These are phyloP conservation scores for Aspergillus bombycis DNA, from an alignment of 2,329 filamentous ascomycete genomes.

Conservation along the genomic window DNA sequence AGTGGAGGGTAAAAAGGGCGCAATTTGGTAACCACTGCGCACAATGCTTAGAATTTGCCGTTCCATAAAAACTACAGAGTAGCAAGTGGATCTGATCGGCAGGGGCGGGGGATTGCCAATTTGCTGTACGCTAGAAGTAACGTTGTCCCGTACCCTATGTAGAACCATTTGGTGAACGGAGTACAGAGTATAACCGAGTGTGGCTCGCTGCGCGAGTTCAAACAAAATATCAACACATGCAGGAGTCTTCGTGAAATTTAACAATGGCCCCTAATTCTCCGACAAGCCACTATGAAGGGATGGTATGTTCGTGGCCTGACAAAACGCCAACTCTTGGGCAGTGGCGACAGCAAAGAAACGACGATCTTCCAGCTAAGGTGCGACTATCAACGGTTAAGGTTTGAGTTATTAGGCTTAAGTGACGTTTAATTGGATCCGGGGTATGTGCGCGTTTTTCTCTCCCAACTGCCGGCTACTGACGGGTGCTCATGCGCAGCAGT, in stretches of 20 bases:
- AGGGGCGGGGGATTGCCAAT: slow-evolving; percentile 11
- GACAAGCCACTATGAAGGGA: neutral
- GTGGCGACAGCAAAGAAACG: slow-evolving; percentile 5
- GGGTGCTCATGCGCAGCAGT: neutral
- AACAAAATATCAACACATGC: neutral
- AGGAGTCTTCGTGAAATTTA: neutral
- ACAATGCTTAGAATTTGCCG: slow-evolving; percentile 1
- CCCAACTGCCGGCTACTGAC: neutral
- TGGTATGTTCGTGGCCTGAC: neutral
- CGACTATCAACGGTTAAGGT: slow-evolving; percentile 12
- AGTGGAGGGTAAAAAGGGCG: slow-evolving; percentile 1
- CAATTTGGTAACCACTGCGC: neutral
- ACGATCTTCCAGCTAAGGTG: slow-evolving; percentile 13
- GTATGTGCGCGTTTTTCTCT: neutral
- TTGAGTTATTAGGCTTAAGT: slow-evolving; percentile 7
- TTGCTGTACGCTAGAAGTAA: neutral
- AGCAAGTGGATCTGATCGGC: slow-evolving; percentile 17
- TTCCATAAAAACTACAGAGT: neutral
- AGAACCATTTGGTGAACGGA: neutral
- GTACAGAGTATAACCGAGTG: neutral
- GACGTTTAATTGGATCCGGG: slow-evolving; percentile 8
- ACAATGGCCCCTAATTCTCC: neutral
- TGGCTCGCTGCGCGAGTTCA: neutral
- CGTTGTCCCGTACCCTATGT: neutral
- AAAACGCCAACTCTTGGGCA: neutral